Evolutionary conservation across 176 grass and related monocot species (phyloP), one percentile per base, ranked within the genome.

Genomic region (Aegilops longissima): DNA sequence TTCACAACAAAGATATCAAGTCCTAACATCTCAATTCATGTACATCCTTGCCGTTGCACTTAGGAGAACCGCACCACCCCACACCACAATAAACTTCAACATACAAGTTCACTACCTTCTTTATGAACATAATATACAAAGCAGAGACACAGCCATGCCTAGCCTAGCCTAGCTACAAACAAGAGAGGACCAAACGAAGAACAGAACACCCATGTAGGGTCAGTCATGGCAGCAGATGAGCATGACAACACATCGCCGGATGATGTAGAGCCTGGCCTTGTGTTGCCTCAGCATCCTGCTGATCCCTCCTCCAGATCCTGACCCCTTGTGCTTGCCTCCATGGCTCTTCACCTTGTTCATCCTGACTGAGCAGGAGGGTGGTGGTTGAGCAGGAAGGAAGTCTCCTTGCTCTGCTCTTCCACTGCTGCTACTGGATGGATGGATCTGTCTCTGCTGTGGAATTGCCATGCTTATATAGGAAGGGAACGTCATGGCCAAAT

Each of bases 151-250:
- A 7, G 65, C 79, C n/a, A 80, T 45, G 42, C 42, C 42, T 45
- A 44, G 42, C 10, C 42, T 44, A 61, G 16, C 47, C 85, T 87
- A 39, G 10, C 76, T 76, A 81, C 5, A 91, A 91, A 75, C 47
- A 10, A 70, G 9, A 9, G 12, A 38, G 63, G n/a, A 68, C 25
- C 70, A 82, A 52, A 90, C 1, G 35, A 68, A 13, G 34, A 76
- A 17, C 20, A n/a, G 2, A 66, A 49, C 72, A 78, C 84, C 73
- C 21, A 82, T 31, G 30, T 25, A 63, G 8, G 73, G 82, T 29
- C 17, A 93, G 64, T 93, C 91, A 87, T 93, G 91, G 35, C 87
- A 90, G 77, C 85, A 93, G 52, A 93, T 88, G 11, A 93, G 91
- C 91, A 93, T 93, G 85, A 93, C 85, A 27, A 93, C 71, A 56